A percentile compares a stretch with the other conserved stretches of the same genome.
phyloP scores from a whole-genome alignment of 352 stramenopile genomes.

The Phytophthora pistaciae region DNA sequence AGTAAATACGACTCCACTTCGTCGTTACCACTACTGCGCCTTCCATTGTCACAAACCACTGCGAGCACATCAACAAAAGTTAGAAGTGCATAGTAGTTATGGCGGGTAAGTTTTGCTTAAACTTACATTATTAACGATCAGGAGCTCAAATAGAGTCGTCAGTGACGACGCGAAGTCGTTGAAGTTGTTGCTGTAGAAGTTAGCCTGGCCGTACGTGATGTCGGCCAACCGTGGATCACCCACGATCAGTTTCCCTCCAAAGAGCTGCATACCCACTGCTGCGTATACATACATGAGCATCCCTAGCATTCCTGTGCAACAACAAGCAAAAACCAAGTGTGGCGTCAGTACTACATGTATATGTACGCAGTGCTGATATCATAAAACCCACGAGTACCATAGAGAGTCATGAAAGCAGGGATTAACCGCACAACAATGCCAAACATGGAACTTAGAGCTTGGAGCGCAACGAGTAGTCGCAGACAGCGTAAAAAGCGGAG shows the following conservation, averaged over 20 bases:
- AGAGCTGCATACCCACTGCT: conserved; percentile 66
- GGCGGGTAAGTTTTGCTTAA: background rate
- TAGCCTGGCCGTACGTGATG: conserved; percentile 53
- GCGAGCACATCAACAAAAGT: conserved; percentile 1
- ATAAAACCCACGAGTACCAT: conserved; percentile 32
- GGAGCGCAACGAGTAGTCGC: conserved; percentile 56
- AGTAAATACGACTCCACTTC: conserved; percentile 71
- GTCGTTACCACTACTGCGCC: conserved; percentile 60
- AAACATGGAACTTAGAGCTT: conserved; percentile 64
- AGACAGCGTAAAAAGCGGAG: conserved; percentile 67
- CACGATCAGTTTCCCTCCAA: conserved; percentile 61
- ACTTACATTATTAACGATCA: conserved; percentile 84
- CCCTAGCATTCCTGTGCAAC: conserved; percentile 53
- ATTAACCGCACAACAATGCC: conserved; percentile 58
- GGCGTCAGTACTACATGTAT: background rate
- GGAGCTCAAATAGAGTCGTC: conserved; percentile 74
- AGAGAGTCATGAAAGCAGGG: conserved; percentile 64
- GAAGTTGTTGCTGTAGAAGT: conserved; percentile 85
- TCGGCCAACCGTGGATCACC: conserved; percentile 41
- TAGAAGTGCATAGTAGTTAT: background rate
- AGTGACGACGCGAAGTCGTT: conserved; percentile 73
- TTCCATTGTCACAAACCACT: conserved; percentile 83
- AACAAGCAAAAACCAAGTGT: conserved; percentile 1
- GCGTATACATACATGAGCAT: conserved; percentile 76
- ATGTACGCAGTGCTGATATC: background rate